Evolutionary conservation across 441 rosid species (phyloP).

Genomic region (Erysimum pusillum): DNA sequence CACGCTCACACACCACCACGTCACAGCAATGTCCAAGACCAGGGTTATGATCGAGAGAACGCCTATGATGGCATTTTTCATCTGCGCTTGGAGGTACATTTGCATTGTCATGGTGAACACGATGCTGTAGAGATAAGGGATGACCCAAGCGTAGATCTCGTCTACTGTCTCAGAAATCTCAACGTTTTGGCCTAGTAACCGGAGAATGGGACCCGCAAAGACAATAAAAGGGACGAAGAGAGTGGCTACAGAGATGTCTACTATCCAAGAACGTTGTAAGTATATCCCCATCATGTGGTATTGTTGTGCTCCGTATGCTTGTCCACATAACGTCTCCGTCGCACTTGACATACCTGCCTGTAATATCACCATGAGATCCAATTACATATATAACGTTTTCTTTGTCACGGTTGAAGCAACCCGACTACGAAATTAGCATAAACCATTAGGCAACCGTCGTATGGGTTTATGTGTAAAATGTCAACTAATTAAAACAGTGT

Average conservation of each 20-base stretch:
- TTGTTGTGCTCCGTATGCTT: conserved; percentile 83
- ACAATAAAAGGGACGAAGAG: conserved; percentile 63
- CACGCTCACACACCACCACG: conserved; percentile 65
- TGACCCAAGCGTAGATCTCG: conserved; percentile 63
- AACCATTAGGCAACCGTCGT: background rate
- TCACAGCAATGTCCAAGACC: conserved; percentile 53
- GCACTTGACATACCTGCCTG: conserved; percentile 92
- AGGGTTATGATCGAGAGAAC: conserved; percentile 53
- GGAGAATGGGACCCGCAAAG: conserved; percentile 56
- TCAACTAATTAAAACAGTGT: background rate
- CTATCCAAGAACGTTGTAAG: conserved; percentile 81
- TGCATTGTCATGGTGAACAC: conserved; percentile 59
- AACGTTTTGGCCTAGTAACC: conserved; percentile 57
- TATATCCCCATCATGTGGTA: conserved; percentile 85
- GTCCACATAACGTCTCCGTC: conserved; percentile 88
- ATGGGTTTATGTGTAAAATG: background rate
- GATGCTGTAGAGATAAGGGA: conserved; percentile 55
- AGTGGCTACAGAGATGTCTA: conserved; percentile 49
- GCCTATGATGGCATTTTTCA: conserved; percentile 62
- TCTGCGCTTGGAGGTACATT: conserved; percentile 74
- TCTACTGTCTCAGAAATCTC: conserved; percentile 62
- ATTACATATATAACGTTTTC: background rate
- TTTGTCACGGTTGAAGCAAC: background rate
- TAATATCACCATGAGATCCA: conserved; percentile 6
- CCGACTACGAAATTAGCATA: background rate